Evolutionary conservation across 106 monocot species (phyloP), one percentile per base, ranked within the genome.

Genomic region (Acanthochlamys bracteata): DNA sequence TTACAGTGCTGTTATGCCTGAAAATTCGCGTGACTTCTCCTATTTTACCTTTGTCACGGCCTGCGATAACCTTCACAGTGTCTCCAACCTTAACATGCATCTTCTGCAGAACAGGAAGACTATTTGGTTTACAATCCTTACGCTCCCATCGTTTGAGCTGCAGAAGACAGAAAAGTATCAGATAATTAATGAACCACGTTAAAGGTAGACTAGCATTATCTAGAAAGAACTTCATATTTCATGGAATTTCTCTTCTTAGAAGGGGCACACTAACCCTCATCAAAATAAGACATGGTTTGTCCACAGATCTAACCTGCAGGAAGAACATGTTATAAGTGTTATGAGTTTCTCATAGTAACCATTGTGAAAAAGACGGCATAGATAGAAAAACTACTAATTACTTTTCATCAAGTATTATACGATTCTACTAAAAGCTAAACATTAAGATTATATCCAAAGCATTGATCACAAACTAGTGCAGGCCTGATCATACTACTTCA

Each of bases 61-160:
- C 53, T 54, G 53, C 10, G 53, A 54, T 54, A 54, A 54, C n/a
- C n/a, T 96, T 80, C 0, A 96, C 88, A 3, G 96, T 96, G 64
- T 96, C 96, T 12, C 96, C 96, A 57, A 96, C 61, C 70, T 85
- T 96, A 24, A 96, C 96, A 65, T 96, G 96, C 96, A 96, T 85
- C 71, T 96, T 96, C 39, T 96, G 90, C 55, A 96, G 66, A 41
- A 88, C 65, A 23, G 96, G 96, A 55, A 91, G 90, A 63, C 96
- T 88, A 69, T 96, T 96, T 20, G 87, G 84, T 73, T 96, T 96
- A 57, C 90, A 96, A 23, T 96, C 77, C 63, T 80, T 96, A 7
- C 96, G 69, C 69, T 96, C 96, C 96, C 96, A 96, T 58, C 80
- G 70, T 64, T 88, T 90, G 60, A 96, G 79, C 96, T 96, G 71